Base-by-base conservation (phyloP, 345 rosid species). In the Brassica incana region DNA sequence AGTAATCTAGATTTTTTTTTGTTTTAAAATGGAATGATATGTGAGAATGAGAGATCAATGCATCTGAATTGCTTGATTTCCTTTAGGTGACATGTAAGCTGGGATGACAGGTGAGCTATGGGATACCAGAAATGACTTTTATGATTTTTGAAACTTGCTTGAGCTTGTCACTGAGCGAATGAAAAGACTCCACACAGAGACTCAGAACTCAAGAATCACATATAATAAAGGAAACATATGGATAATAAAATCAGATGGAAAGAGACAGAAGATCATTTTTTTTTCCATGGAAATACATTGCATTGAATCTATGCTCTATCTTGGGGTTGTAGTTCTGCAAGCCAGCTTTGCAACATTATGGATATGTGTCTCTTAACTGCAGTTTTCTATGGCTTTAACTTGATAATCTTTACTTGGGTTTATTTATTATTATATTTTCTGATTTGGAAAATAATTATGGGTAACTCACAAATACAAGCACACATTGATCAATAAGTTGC, bases 341-440 rank as follows among this genome's bases (percentile, higher is more conserved):
- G 82, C 78, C 69, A 79, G 78, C 78, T 79, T 79, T 79, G 74
- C 48, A 33, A 33, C 74, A 74, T 67, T 62, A 36, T 74, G 71
- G 71, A 74, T 62, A 0, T 69, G 35, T 38, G 67, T 14, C 78
- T 33, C 25, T 74, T 68, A 5, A 50, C 68, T 67, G 82, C 48
- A 36, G 18, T 30, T 67, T 43, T 1, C 0, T 15, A 6, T 8
- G 14, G 43, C 38, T 73, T 72, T 67, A 67, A 62, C 70, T 33
- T 60, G 10, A 50, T 5, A 45, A 60, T 67, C 20, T 67, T 60
- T 30, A 40, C 36, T 60, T 9, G 32, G 32, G 15, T 73, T 73
- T 61, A 5, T 60, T 62, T 38, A 23, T 25, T 36, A 0, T 15
- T 70, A 0, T 52, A 14, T 58, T 4, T 58, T 59, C 61, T 74